phyloP scores from a whole-genome alignment of 2,329 filamentous ascomycete species.

The Phialophora chinensis region DNA sequence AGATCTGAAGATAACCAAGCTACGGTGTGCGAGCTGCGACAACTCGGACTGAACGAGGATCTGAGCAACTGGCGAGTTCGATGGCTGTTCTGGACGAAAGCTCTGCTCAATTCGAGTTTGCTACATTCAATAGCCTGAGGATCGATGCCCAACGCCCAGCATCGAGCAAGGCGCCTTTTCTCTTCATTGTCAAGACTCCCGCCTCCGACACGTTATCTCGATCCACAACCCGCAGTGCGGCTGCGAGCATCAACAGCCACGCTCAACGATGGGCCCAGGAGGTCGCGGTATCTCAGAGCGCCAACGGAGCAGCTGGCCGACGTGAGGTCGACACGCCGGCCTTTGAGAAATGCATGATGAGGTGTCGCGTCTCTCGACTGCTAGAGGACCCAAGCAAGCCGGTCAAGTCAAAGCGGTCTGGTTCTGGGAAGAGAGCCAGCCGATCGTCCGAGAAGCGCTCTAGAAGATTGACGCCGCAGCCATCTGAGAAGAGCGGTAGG shows the following conservation, averaged over 20 bases:
- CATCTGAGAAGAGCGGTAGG: constrained; percentile 2
- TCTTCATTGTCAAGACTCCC: constrained; percentile 21
- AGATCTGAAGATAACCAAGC: background rate
- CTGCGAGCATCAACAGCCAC: constrained; percentile 30
- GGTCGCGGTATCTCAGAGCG: constrained; percentile 9
- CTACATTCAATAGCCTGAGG: constrained; percentile 16
- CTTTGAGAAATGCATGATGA: constrained; percentile 26
- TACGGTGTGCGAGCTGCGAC: background rate
- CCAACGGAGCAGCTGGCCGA: background rate
- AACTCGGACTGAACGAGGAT: background rate
- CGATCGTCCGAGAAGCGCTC: background rate
- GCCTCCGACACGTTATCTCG: constrained; percentile 20
- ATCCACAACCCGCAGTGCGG: constrained; percentile 26
- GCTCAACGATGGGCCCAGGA: constrained; percentile 30
- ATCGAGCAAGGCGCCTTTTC: constrained; percentile 13
- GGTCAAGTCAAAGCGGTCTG: constrained; percentile 6
- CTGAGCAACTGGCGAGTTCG: background rate
- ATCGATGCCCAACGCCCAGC: constrained; percentile 7
- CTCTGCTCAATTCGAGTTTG: constrained; percentile 22
- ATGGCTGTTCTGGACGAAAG: constrained; percentile 10
- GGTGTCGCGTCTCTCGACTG: constrained; percentile 26
- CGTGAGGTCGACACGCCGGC: constrained; percentile 10
- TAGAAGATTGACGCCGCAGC: background rate
- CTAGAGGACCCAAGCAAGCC: constrained; percentile 16
- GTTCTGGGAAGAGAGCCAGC: constrained; percentile 3